Percentiles rank a stretch among this genome's conserved stretches.
These are phyloP conservation scores for Emergomyces pasteurianus DNA, from an alignment of 2,329 filamentous ascomycete genomes.

Conservation along the genomic window DNA sequence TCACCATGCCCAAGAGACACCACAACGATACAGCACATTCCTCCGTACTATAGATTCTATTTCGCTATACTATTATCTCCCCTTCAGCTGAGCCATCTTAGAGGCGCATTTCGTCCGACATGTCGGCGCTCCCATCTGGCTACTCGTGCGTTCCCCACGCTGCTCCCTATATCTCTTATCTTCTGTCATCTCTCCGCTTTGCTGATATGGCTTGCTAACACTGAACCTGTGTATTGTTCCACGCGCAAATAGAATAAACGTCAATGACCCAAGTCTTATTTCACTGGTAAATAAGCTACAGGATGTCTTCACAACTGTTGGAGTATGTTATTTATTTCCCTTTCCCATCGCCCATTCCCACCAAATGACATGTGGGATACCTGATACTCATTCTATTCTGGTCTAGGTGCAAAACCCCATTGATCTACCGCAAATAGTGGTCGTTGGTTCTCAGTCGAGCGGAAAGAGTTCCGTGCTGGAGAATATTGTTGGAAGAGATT, in stretches of 20 bases:
- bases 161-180: constrained; percentile 3
- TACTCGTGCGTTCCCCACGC: constrained; percentile 31
- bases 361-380: not conserved
- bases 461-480: constrained; percentile 98
- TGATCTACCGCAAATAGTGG: constrained; percentile 94
- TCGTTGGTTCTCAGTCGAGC: constrained; percentile 96
- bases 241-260: constrained; percentile 47
- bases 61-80: not conserved
- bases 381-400: not conserved
- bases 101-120: constrained; percentile 22
- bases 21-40: not conserved
- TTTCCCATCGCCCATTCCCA: not conserved
- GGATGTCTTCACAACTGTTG: constrained; percentile 97
- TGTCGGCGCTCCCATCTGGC: constrained; percentile 32
- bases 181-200: constrained; percentile 6
- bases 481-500: constrained; percentile 97
- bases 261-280: constrained; percentile 58
- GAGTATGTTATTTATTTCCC: constrained; percentile 41
- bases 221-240: not conserved
- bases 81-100: not conserved
- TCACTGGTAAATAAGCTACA: constrained; percentile 96
- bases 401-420: constrained; percentile 89
- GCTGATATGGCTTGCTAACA: constrained; percentile 10
- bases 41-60: not conserved
- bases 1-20: not conserved